Evolutionary conservation across 164 flowering plant species (phyloP), one percentile per base, ranked within the genome.

Genomic region (Echeveria elegans): DNA sequence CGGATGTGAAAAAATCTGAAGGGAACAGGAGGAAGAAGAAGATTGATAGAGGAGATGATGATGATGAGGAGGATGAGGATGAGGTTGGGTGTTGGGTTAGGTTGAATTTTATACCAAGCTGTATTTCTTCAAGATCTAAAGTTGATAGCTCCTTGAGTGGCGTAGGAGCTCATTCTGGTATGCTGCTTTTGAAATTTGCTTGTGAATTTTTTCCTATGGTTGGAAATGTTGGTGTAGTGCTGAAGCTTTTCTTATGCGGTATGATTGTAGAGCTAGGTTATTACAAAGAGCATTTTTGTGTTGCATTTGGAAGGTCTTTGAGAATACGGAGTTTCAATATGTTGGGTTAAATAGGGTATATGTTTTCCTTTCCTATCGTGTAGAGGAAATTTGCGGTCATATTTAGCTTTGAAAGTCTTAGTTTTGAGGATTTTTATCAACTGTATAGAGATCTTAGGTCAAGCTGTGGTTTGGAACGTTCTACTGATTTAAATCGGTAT

Each of bases 111-210:
- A 72, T 85, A 65, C 81, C 86, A 5, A 75, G 83, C 75, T 86
- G 91, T 80, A 77, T 88, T 72, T 82, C 86, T 73, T 83, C 95
- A 65, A 88, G 90, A 82, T 84, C 84, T 70, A 83, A 83, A 75
- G 86, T 83, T 66, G 86, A 83, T 64, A 80, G 74, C 73, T 78
- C 83, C 47, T 53, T 80, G 29, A 80, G 83, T 74, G 83, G 86
- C 40, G 75, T 76, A 47, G 73, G 79, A 65, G 69, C 81, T 60
- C 71, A 75, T 64, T 75, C 32, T 64, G 85, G 85, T 82, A 80
- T 70, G 58, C 30, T 65, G 5, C 11, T 70, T 69, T 40, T 58
- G 14, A 18, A 8, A 34, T 36, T 66, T 11, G n/a, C 21, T 26
- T 30, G 16, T 24, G 45, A 4, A 11, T 11, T 26, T 28, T 36